Percentiles rank a stretch among this genome's conserved stretches.
These are phyloP conservation scores for Kwoniella sp. DNA, from an alignment of 768 basidiomycete genomes.

Conservation along the genomic window DNA sequence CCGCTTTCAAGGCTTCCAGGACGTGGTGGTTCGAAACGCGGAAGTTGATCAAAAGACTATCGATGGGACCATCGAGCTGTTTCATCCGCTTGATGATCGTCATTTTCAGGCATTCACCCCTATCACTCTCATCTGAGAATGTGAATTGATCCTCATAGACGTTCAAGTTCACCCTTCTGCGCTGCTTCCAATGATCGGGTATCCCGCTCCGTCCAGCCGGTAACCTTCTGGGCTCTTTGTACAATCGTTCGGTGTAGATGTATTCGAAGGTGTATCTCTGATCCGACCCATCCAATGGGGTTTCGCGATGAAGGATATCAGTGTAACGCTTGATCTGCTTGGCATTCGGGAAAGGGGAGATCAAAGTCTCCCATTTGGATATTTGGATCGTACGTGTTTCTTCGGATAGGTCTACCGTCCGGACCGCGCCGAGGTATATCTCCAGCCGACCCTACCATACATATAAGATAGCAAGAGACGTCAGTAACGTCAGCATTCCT, in stretches of 20 bases:
- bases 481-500: too few species aligned
- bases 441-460: not conserved
- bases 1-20: not conserved
- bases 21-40: not conserved
- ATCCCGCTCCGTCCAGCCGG: not conserved
- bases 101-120: not conserved
- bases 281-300: not conserved
- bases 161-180: not conserved
- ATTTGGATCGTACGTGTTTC: not conserved
- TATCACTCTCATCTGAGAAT: not conserved
- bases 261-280: not conserved
- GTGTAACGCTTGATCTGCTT: not conserved
- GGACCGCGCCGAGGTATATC: not conserved
- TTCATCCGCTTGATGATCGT: not conserved
- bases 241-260: not conserved
- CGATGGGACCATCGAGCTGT: not conserved
- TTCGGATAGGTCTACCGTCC: not conserved
- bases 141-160: not conserved
- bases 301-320: not conserved
- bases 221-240: not conserved
- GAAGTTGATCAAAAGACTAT: not conserved
- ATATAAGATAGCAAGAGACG: not conserved
- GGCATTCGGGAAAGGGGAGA: not conserved
- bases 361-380: not conserved
- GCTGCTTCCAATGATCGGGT: not conserved